These are phyloP conservation scores for Pueraria montana DNA, from an alignment of 306 rosid species.

Conservation along the genomic window DNA sequence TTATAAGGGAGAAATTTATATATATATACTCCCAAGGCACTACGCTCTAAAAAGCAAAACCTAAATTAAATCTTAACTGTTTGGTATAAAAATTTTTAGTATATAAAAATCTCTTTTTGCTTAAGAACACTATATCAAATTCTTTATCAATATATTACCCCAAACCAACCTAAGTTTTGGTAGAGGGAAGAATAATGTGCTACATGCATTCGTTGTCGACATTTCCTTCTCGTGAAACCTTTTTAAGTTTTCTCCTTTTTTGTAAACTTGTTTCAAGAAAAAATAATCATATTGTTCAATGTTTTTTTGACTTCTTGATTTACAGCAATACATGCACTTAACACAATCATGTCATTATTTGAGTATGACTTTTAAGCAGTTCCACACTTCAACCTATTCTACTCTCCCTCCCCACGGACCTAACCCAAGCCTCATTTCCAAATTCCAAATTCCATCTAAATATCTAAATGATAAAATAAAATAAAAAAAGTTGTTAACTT, in stretches of 20 bases:
- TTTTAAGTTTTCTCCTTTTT: background rate
- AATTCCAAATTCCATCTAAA: background rate
- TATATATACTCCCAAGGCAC: too few species aligned
- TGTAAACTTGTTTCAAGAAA: background rate
- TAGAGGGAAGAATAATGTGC: background rate
- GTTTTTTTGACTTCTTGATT: background rate
- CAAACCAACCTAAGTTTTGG: too few species aligned
- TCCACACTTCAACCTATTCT: background rate
- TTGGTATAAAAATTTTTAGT: too few species aligned
- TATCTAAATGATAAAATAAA: background rate
- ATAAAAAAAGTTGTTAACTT: constrained; percentile 8
- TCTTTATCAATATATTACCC: too few species aligned
- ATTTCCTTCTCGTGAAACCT: background rate
- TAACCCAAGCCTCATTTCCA: constrained; percentile 12
- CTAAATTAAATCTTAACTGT: too few species aligned
- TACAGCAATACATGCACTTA: background rate
- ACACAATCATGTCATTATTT: background rate
- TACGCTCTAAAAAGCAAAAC: background rate
- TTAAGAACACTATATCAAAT: background rate
- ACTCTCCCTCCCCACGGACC: background rate
- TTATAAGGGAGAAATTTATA: background rate
- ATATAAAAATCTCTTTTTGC: background rate
- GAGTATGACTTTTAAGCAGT: background rate
- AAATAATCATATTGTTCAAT: background rate
- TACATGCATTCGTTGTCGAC: background rate